A percentile compares a stretch with the other conserved stretches of the same genome.
Evolutionary conservation across 2,329 filamentous ascomycete genomes (phyloP).

Genomic region (Xylariaceae sp.): DNA sequence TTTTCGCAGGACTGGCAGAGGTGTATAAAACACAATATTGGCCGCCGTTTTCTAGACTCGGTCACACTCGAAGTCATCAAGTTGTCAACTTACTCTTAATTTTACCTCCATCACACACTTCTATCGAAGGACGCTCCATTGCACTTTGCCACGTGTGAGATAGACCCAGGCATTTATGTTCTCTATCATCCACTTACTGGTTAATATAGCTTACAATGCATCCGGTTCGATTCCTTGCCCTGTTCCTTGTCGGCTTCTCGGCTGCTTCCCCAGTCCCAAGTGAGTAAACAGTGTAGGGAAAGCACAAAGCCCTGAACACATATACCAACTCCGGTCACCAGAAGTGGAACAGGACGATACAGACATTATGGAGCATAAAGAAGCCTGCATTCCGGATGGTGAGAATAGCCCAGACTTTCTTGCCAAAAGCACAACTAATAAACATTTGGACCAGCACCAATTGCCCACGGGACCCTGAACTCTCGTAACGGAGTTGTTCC

Average conservation of each 20-base stretch:
- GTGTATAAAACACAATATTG: too few relatives aligned
- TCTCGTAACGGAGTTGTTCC: not conserved
- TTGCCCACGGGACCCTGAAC: not conserved
- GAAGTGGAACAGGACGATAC: not conserved
- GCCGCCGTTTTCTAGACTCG: too few relatives aligned
- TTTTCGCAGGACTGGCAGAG: too few relatives aligned
- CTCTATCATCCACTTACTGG: not conserved
- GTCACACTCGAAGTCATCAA: too few relatives aligned
- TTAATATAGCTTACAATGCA: not conserved
- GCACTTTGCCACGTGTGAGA: too few relatives aligned
- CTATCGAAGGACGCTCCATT: too few relatives aligned
- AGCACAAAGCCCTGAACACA: not conserved
- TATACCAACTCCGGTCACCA: not conserved
- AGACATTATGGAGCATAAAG: not conserved
- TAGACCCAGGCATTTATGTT: too few relatives aligned
- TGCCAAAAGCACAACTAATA: not conserved
- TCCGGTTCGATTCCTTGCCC: not conserved
- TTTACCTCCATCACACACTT: too few relatives aligned
- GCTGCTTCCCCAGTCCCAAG: not conserved
- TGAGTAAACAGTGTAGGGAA: not conserved
- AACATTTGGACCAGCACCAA: not conserved
- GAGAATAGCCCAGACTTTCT: not conserved
- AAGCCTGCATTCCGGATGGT: not conserved
- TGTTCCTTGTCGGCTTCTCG: not conserved
- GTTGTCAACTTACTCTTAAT: too few relatives aligned